Evolutionary conservation across 2,329 filamentous ascomycete species (phyloP).

Genomic region (Exophiala viscosa): DNA sequence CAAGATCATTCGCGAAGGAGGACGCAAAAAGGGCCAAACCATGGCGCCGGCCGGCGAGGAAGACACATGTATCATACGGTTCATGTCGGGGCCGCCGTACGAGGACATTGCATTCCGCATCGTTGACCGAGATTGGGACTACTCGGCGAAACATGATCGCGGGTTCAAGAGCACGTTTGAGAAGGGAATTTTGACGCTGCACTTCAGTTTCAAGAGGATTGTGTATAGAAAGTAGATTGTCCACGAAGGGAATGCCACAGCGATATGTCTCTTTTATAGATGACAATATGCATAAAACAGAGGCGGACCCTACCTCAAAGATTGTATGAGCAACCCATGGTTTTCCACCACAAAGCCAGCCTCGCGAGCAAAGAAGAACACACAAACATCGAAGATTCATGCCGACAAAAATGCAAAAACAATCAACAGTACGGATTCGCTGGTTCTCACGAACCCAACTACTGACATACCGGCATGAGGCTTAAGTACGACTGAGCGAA

Average conservation of each 20-base stretch:
- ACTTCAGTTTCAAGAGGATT: conserved; percentile 98
- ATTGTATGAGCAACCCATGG: no score
- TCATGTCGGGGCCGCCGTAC: conserved; percentile 92
- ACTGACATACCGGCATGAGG: not conserved
- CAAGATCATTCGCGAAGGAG: conserved; percentile 90
- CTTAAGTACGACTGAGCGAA: not conserved
- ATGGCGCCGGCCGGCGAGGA: conserved; percentile 92
- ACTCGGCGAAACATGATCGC: conserved; percentile 88
- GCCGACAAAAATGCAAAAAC: no score
- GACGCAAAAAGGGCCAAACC: conserved; percentile 82
- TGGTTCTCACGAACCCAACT: not conserved
- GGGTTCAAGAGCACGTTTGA: conserved; percentile 97
- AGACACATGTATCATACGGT: conserved; percentile 93
- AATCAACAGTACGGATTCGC: no score
- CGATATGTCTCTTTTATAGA: no score
- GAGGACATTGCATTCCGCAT: conserved; percentile 96
- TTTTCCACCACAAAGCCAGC: no score
- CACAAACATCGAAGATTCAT: no score
- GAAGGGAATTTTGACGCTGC: conserved; percentile 93
- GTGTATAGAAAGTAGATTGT: conserved; percentile 47
- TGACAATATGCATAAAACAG: no score
- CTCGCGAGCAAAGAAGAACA: no score
- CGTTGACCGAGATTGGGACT: conserved; percentile 98
- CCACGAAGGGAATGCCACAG: not conserved
- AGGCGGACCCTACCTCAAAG: no score